phyloP scores from a whole-genome alignment of 2,329 filamentous ascomycete genomes.

The Scytalidium sp. region DNA sequence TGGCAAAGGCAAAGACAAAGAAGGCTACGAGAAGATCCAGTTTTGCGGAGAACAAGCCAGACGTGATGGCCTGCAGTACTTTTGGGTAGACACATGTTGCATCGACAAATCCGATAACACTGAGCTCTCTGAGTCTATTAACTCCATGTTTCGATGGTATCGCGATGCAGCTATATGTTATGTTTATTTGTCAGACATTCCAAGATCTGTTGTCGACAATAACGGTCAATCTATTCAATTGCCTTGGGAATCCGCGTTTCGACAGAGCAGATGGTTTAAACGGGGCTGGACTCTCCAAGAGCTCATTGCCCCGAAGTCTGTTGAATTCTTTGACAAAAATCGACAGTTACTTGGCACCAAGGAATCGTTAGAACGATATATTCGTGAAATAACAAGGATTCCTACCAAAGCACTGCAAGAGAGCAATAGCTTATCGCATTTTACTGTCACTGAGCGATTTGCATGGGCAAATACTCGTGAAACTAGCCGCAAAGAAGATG shows the following conservation, averaged over 20 bases:
- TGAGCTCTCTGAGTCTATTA: background rate
- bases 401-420: constrained; percentile 11
- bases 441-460: constrained; percentile 34
- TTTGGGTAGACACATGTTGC: background rate
- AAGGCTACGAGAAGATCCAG: background rate
- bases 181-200: constrained; percentile 9
- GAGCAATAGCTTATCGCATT: constrained; percentile 29
- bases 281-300: constrained; percentile 15
- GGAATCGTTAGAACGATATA: constrained; percentile 1
- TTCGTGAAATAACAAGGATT: constrained; percentile 13
- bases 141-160: constrained; percentile 3
- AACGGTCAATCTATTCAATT: background rate
- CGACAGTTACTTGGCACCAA: background rate
- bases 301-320: background rate
- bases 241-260: constrained; percentile 4
- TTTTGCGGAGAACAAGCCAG: constrained; percentile 1
- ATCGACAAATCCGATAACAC: background rate
- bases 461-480: constrained; percentile 35
- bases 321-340: constrained; percentile 3
- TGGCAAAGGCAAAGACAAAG: background rate
- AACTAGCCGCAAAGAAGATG: constrained; percentile 35
- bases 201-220: background rate
- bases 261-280: constrained; percentile 12
- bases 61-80: background rate
- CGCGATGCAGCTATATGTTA: constrained; percentile 7